Percentiles rank a stretch among this genome's conserved stretches.
These are phyloP conservation scores for Mycena galopus DNA, from an alignment of 768 basidiomycete species.

Conservation along the genomic window DNA sequence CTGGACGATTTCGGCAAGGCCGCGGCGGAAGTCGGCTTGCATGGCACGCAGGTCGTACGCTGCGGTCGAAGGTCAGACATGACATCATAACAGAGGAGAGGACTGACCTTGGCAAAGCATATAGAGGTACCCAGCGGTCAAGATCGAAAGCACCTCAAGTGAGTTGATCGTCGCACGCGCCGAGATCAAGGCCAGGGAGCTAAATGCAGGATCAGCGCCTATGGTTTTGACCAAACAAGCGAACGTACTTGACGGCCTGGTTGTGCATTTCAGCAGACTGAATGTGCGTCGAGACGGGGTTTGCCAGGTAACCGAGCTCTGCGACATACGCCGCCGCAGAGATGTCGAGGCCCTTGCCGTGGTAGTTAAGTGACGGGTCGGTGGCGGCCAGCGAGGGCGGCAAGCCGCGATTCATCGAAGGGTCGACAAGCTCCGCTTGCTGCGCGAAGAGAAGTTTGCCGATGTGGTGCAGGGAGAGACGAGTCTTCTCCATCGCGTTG, in stretches of 20 bases:
- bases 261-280: slow-evolving; percentile 95
- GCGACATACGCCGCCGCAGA: slow-evolving; percentile 84
- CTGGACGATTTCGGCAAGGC: slow-evolving; percentile 2
- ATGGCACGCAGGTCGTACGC: neutral
- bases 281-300: slow-evolving; percentile 86
- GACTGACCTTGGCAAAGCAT: slow-evolving; percentile 69
- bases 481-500: slow-evolving; percentile 90
- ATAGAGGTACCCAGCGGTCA: slow-evolving; percentile 33
- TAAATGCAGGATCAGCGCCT: slow-evolving; percentile 40
- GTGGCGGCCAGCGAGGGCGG: slow-evolving; percentile 85
- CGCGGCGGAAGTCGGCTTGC: neutral
- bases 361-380: slow-evolving; percentile 86
- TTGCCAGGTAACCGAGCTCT: slow-evolving; percentile 86
- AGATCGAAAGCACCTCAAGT: slow-evolving; percentile 27
- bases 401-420: slow-evolving; percentile 83
- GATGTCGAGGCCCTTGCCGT: slow-evolving; percentile 88
- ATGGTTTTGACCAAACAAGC: neutral
- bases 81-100: neutral
- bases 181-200: slow-evolving; percentile 78
- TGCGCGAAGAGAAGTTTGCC: slow-evolving; percentile 80
- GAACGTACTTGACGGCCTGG: slow-evolving; percentile 86
- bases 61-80: neutral
- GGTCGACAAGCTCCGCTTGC: slow-evolving; percentile 78
- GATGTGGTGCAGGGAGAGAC: slow-evolving; percentile 74
- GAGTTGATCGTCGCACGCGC: slow-evolving; percentile 35